Percentiles rank a stretch among this genome's conserved stretches.
Evolutionary conservation across 176 grass and related monocot species (phyloP).

Genomic region (maize (Zea mays)): DNA sequence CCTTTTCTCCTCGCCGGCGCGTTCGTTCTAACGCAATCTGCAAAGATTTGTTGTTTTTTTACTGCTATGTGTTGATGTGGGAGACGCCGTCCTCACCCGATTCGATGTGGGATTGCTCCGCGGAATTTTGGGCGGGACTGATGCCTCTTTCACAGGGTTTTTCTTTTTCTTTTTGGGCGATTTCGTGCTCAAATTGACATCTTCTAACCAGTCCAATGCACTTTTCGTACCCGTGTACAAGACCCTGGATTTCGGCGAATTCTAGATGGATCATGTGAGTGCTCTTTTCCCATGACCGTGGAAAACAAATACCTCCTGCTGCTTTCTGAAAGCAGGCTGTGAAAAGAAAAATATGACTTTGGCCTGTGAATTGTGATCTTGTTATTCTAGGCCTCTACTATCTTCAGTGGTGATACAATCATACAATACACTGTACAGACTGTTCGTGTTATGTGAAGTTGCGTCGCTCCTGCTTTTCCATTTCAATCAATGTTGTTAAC

Average conservation of each 20-base stretch:
- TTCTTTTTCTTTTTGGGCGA: neutral
- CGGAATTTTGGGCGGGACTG: neutral
- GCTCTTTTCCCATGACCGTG: neutral
- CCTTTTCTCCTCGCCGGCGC: slow-evolving; percentile 5
- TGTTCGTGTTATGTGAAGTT: neutral
- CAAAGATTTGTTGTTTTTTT: slow-evolving; percentile 20
- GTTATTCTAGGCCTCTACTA: neutral
- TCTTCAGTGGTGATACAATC: neutral
- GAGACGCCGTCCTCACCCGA: neutral
- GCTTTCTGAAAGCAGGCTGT: neutral
- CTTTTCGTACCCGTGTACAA: neutral
- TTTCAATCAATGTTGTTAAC: neutral
- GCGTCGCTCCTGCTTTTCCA: neutral
- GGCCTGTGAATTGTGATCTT: slow-evolving; percentile 1
- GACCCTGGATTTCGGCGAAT: neutral
- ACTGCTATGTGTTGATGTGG: neutral
- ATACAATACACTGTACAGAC: neutral
- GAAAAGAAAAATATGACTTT: neutral
- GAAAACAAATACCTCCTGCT: neutral
- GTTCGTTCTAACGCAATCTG: neutral
- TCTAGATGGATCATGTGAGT: neutral
- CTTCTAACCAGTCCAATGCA: neutral
- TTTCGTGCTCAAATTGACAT: neutral
- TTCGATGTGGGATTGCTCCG: neutral
- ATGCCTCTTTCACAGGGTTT: neutral